Percentiles rank a stretch among this genome's conserved stretches.
phyloP scores from a whole-genome alignment of 2,329 filamentous ascomycete species.

The Botrytis tulipae region DNA sequence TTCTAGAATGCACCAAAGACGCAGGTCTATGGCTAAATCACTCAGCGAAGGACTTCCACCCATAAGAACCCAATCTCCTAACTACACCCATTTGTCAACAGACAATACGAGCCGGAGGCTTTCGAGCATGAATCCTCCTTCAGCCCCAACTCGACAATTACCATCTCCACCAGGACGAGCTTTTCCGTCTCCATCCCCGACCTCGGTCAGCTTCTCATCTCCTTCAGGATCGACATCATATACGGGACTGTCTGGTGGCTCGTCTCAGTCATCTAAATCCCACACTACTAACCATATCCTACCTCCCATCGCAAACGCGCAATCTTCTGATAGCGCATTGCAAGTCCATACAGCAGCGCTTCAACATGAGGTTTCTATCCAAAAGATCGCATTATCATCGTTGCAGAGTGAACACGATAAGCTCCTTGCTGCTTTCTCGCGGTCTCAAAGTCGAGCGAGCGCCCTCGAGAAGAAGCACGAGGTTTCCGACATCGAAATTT shows the following conservation, averaged over 20 bases:
- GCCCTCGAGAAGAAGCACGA: slow-evolving; percentile 52
- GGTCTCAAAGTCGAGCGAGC: slow-evolving; percentile 49
- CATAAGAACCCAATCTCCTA: slow-evolving; percentile 29
- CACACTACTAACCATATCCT: slow-evolving; percentile 27
- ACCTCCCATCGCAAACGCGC: slow-evolving; percentile 31
- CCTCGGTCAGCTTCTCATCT: slow-evolving; percentile 35
- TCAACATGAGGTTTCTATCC: slow-evolving; percentile 54
- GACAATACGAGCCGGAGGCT: slow-evolving; percentile 25
- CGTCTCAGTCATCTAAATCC: slow-evolving; percentile 27
- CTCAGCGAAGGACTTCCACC: slow-evolving; percentile 29
- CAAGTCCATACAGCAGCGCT: slow-evolving; percentile 40
- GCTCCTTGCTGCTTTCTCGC: slow-evolving; percentile 50
- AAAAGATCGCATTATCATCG: slow-evolving; percentile 51
- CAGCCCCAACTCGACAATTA: slow-evolving; percentile 35
- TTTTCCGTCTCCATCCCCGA: slow-evolving; percentile 35
- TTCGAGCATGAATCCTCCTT: slow-evolving; percentile 37
- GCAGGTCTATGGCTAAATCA: slow-evolving; percentile 26
- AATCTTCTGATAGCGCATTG: slow-evolving; percentile 32
- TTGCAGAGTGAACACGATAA: slow-evolving; percentile 54
- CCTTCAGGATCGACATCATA: slow-evolving; percentile 31
- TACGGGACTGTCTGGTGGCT: slow-evolving; percentile 24
- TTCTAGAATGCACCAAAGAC: slow-evolving; percentile 28
- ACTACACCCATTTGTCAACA: slow-evolving; percentile 17
- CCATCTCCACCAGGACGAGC: slow-evolving; percentile 37
- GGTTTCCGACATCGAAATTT: slow-evolving; percentile 52